phyloP scores from a whole-genome alignment of 106 monocot species.

The Allium cepa region DNA sequence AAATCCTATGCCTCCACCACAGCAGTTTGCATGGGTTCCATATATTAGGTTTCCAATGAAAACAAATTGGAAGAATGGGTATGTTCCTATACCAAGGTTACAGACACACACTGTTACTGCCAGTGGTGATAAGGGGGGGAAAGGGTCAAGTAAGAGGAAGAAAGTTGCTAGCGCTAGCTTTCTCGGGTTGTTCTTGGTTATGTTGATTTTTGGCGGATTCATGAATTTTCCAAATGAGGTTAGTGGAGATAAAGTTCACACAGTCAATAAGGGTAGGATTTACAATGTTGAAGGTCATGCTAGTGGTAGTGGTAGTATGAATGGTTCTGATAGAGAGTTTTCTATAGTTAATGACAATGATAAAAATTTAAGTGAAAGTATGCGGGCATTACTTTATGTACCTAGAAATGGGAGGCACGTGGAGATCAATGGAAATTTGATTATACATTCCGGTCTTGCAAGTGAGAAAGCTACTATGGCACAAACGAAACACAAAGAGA shows the following conservation, averaged over 20 bases:
- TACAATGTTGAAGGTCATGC: no score
- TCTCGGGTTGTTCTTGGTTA: conserved; percentile 40
- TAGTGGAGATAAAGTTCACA: background rate
- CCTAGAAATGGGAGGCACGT: conserved; percentile 88
- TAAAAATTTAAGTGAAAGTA: conserved; percentile 45
- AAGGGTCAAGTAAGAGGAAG: conserved; percentile 34
- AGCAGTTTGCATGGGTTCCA: conserved; percentile 61
- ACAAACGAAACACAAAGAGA: no score
- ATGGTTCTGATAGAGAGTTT: background rate
- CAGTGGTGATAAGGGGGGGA: conserved; percentile 31
- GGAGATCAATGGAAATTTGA: conserved; percentile 87
- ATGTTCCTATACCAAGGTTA: conserved; percentile 73
- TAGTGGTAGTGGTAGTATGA: conserved; percentile 11
- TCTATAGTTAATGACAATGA: conserved; percentile 22
- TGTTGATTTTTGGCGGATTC: conserved; percentile 14
- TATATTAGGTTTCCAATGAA: conserved; percentile 42
- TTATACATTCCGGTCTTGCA: conserved; percentile 83
- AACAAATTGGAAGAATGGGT: conserved; percentile 8
- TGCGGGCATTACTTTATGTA: conserved; percentile 79
- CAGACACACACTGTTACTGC: conserved; percentile 21
- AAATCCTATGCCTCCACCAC: conserved; percentile 11
- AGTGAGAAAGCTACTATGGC: conserved; percentile 55
- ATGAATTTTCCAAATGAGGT: conserved; percentile 18
- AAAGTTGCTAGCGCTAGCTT: conserved; percentile 58
- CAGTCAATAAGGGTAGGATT: no score